A percentile compares a stretch with the other conserved stretches of the same genome.
Evolutionary conservation across 2,329 filamentous ascomycete species (phyloP).

Genomic region (Bipolaris victoriae): DNA sequence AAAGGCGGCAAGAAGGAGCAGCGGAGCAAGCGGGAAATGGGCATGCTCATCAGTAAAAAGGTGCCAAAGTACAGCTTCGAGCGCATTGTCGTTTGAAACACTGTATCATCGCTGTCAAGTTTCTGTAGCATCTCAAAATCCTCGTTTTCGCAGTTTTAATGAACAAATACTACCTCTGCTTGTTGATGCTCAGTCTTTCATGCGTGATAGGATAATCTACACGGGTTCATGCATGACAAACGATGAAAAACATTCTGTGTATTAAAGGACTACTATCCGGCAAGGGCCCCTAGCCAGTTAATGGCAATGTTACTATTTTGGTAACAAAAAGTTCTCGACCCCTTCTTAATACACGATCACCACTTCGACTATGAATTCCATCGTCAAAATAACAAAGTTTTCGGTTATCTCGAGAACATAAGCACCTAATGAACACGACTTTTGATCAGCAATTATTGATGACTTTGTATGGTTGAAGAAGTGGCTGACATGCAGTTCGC

Average conservation of each 20-base stretch:
- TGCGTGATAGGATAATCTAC: background rate
- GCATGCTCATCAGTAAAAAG: constrained; percentile 77
- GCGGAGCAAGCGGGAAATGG: constrained; percentile 74
- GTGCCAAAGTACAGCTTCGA: constrained; percentile 85
- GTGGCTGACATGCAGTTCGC: background rate
- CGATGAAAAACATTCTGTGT: background rate
- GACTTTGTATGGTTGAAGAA: background rate
- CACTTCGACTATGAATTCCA: no score
- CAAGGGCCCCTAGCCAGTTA: background rate
- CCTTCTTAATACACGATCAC: no score
- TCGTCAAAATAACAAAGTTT: no score
- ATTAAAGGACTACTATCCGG: background rate
- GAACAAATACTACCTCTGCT: background rate
- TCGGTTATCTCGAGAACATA: no score
- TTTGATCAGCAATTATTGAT: background rate
- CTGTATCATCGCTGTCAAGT: background rate
- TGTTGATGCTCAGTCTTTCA: background rate
- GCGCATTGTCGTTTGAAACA: constrained; percentile 58
- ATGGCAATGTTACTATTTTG: background rate
- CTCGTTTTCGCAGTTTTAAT: background rate
- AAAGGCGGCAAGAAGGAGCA: constrained; percentile 72
- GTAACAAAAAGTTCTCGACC: background rate
- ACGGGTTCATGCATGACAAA: background rate
- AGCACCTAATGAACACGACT: background rate
- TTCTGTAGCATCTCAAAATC: background rate